These are phyloP conservation scores for Cordyceps cicadae DNA, from an alignment of 2,329 filamentous ascomycete genomes.

Conservation along the genomic window DNA sequence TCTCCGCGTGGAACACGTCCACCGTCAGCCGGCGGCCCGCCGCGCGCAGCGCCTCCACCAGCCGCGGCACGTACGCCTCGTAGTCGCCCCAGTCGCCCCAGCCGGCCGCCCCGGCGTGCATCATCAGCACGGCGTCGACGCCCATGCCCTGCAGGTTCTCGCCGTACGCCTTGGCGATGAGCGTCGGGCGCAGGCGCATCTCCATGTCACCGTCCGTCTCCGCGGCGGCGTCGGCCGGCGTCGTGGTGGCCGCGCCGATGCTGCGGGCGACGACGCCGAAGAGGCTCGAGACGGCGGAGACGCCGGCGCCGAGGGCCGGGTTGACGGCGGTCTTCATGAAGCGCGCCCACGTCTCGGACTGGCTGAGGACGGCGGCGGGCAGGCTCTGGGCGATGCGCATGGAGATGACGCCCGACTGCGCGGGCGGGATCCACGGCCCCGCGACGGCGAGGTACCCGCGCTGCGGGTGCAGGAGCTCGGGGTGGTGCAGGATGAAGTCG, in stretches of 20 bases:
- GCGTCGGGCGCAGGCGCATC: conserved; percentile 13
- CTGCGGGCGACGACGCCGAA: neutral
- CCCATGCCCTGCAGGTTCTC: conserved; percentile 20
- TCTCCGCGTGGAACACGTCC: conserved; percentile 22
- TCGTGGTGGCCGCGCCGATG: neutral
- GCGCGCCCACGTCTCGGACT: conserved; percentile 16
- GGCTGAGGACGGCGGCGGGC: conserved; percentile 16
- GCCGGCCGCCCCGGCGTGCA: conserved; percentile 16
- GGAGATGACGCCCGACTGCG: conserved; percentile 17
- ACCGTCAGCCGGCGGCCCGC: conserved; percentile 16
- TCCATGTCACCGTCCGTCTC: conserved; percentile 16
- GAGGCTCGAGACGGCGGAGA: conserved; percentile 4
- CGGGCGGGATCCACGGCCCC: conserved; percentile 24
- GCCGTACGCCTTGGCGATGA: conserved; percentile 16
- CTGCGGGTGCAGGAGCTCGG: conserved; percentile 19
- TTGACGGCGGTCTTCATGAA: conserved; percentile 17
- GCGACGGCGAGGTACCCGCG: conserved; percentile 21
- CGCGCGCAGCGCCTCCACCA: conserved; percentile 16
- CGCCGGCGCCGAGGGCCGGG: conserved; percentile 14
- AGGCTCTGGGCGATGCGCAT: conserved; percentile 18
- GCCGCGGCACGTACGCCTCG: conserved; percentile 20
- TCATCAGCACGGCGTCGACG: conserved; percentile 21
- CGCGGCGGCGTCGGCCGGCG: neutral
- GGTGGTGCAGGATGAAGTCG: conserved; percentile 23
- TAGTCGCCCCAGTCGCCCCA: conserved; percentile 26